Evolutionary conservation across 306 rosid genomes (phyloP).

Genomic region (Neltuma alba): DNA sequence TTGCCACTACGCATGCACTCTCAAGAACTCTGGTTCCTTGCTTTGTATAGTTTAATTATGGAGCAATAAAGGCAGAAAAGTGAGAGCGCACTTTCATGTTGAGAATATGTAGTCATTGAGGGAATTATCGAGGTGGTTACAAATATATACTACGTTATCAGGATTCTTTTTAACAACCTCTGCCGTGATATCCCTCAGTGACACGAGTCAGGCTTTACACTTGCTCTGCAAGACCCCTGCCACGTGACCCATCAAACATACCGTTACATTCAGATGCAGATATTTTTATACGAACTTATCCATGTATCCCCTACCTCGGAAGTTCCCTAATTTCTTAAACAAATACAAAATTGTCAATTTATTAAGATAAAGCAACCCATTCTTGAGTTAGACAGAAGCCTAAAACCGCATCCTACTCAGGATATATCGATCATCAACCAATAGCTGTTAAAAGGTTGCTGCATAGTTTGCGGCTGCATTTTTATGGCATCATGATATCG

Average conservation of each 20-base stretch:
- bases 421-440: slow-evolving; percentile 21
- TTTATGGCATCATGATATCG: slow-evolving; percentile 29
- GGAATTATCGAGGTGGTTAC: slow-evolving; percentile 6
- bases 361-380: background rate
- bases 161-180: background rate
- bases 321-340: background rate
- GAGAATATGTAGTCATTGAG: slow-evolving; percentile 25
- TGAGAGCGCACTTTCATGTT: slow-evolving; percentile 24
- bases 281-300: background rate
- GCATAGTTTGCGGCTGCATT: background rate
- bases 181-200: background rate
- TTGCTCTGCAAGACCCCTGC: slow-evolving; percentile 19
- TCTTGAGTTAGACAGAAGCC: background rate
- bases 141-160: background rate
- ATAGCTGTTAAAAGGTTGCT: background rate
- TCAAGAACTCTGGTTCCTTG: slow-evolving; percentile 9
- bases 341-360: background rate
- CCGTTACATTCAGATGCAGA: background rate
- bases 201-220: slow-evolving; percentile 49
- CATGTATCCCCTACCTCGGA: background rate
- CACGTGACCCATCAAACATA: slow-evolving; percentile 21
- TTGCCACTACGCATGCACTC: slow-evolving; percentile 42
- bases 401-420: background rate
- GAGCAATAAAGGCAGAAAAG: background rate
- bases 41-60: background rate